Evolutionary conservation across 2,329 filamentous ascomycete genomes (phyloP), one percentile per base, ranked within the genome.

Genomic region (Cordyceps sp.): DNA sequence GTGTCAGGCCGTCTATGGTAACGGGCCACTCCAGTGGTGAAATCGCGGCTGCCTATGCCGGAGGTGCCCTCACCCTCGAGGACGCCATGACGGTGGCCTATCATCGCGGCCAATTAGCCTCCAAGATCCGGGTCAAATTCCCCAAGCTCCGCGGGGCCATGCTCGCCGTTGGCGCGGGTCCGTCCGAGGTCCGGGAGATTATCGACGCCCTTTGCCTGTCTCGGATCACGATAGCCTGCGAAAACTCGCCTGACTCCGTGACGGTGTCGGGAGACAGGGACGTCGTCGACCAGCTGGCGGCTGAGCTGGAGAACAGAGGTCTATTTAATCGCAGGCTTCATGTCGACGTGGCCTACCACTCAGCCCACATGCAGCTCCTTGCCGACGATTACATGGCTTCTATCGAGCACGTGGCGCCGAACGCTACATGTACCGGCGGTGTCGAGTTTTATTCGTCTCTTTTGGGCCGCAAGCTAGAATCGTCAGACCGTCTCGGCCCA

Each of bases 261-360:
- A 71, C 67, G 0, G 52, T 69, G 0, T 67, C 66, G 0, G 66
- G 66, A 10, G 59, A 64, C 26, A 51, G 56, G 25, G 43, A 47
- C 1, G 57, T 54, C 4, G 49, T 71, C 4, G 55, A 61, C 8
- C 48, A 57, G 37, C 46, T 69, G 3, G 54, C 44, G 0, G 34
- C 36, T 1, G 44, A 45, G 25, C 39, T 61, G 13, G 52, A 63
- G 28, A 48, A 54, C 24, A 54, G 57, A 19, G 47, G 52, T 17
- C 42, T 62, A 3, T 68, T 70, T 40, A 58, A 60, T 31, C 55
- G 59, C 19, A 58, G 57, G 19, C 53, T 69, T 3, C 54, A 55
- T 4, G 60, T 69, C 5, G 58, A 63, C 10, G 57, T 61, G 9
- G 64, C 64, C 0, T 70, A 69, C 27, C 66, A 71, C 42, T 70